Base-by-base conservation (phyloP, 2,329 filamentous ascomycete species). In the Fusarium sp. region DNA sequence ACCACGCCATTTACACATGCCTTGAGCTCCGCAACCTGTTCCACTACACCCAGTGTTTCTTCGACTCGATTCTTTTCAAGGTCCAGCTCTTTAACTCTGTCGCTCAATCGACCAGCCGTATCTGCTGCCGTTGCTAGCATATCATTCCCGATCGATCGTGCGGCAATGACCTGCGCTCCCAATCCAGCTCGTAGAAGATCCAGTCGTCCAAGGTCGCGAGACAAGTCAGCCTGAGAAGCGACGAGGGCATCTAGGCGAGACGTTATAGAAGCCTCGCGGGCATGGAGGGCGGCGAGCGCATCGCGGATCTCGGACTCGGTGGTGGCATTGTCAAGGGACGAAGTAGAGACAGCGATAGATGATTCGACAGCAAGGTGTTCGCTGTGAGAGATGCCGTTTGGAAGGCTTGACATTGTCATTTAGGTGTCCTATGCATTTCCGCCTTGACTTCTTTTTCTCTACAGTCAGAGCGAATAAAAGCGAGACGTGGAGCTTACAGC, bases 11-110 rank as follows among this genome's bases (percentile, higher is more conserved):
- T 89, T 35, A 98, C 93, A 78, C 96, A 99, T 11, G 96, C 93
- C 82, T 98, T 98, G 70, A 99, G 90, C 84, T 99, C 96, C 8
- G 93, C 92, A 16, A 99, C 95, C 82, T 98, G 94, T 80, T 98
- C 95, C 13, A 98, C 96, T 5, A 98, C 94, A 11, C 91, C 88
- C 59, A 99, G 83, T 1, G 96, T 98, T 50, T 94, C 91, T 78
- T 96, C 94, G 11, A 99, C 95, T 28, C 94, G 89, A 61, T 90
- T 90, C 84, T 98, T 97, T 81, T 99, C 95, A 58, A 93, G 85
- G 77, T 99, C 96, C 33, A 99, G 88, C 70, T 89, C 87, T 78
- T 93, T 94, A 57, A 99, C 96, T 54, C 94, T 92, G 75, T 89
- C 89, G 57, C 94, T 97, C 68, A 98, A 92, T 58, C 93, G 89